Percentiles rank a stretch among this genome's conserved stretches.
phyloP scores from a whole-genome alignment of 352 stramenopile species.

The Pythium monospermum region DNA sequence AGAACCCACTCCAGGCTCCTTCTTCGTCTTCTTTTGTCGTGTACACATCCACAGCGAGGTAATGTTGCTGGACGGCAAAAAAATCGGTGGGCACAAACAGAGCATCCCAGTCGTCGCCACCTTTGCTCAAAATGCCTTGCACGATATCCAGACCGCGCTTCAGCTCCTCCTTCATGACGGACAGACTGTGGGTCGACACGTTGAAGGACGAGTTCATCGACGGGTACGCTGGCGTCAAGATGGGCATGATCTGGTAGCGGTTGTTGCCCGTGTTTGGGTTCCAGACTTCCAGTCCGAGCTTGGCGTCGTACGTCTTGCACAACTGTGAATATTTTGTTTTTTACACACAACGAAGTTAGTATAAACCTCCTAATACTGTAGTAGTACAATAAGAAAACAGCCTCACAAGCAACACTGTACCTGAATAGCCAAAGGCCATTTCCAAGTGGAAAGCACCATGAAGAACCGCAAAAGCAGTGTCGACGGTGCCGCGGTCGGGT shows the following conservation, averaged over 20 bases:
- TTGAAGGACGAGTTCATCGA: constrained; percentile 99
- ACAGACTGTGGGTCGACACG: constrained; percentile 92
- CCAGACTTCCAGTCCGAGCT: constrained; percentile 85
- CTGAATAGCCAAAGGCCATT: constrained; percentile 89
- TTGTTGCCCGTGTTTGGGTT: constrained; percentile 86
- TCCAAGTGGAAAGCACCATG: constrained; percentile 88
- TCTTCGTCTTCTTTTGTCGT: constrained; percentile 87
- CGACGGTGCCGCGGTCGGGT: constrained; percentile 79
- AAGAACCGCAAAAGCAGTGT: constrained; percentile 87
- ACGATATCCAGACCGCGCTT: constrained; percentile 73
- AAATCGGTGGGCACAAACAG: constrained; percentile 85
- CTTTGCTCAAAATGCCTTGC: constrained; percentile 81
- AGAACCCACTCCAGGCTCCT: constrained; percentile 92
- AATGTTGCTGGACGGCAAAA: constrained; percentile 87
- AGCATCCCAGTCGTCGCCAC: constrained; percentile 67
- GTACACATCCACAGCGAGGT: constrained; percentile 90
- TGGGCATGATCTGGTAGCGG: constrained; percentile 96
- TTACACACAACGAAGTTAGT: too few relatives aligned
- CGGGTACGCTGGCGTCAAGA: constrained; percentile 98
- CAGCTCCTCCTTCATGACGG: constrained; percentile 94
- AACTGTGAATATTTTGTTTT: constrained; percentile 42
- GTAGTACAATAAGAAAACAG: too few relatives aligned
- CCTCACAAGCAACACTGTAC: constrained; percentile 25
- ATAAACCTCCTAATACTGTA: too few relatives aligned
- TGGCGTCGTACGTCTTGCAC: constrained; percentile 83